Evolutionary conservation across 176 grass and related monocot genomes (phyloP), one percentile per base, ranked within the genome.

Genomic region (Hsuehochloa calcarea): DNA sequence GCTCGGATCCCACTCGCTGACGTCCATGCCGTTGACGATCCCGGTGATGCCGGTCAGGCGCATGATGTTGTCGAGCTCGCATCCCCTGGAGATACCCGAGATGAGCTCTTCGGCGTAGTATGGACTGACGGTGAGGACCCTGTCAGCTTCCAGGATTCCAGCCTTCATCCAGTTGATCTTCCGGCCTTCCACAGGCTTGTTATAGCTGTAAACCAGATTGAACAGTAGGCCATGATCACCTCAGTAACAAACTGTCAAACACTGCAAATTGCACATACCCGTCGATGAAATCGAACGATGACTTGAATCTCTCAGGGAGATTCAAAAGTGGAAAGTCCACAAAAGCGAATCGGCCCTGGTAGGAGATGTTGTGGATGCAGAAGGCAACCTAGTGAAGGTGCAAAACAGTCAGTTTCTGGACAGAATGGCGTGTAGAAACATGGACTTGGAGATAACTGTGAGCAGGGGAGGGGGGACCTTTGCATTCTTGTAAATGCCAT

Each of bases 81-180:
- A 94, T 50, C 96, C 96, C 72, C 88, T 80, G 22, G 92, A 83
- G 58, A 68, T 26, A 15, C 96, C 96, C 4, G 96, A 98, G 82
- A 91, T 4, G 73, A 98, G 93, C 89, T 98, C 96, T 63, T 98
- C 85, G 0, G 96, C 91, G 52, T 98, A 98, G 80, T 93, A 93
- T 3, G 96, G 93, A 60, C 93, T 95, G 39, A 98, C 96, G 29
- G 96, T 98, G 13, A 98, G 77, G 0, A 90, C 90, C 77, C n/a
- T 63, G 85, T 95, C 86, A 10, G 90, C 79, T 15, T 98, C 87
- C 1, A 88, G 77, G 71, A 98, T 93, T 43, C 91, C 96, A 12
- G 89, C 91, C 83, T 95, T 95, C 93, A 98, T 93, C 96, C 96
- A 98, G 85, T 98, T 98, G 77, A 95, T 90, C 90, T 98, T 98